phyloP scores from a whole-genome alignment of 2,329 filamentous ascomycete genomes.

The Colletotrichum tropicale region DNA sequence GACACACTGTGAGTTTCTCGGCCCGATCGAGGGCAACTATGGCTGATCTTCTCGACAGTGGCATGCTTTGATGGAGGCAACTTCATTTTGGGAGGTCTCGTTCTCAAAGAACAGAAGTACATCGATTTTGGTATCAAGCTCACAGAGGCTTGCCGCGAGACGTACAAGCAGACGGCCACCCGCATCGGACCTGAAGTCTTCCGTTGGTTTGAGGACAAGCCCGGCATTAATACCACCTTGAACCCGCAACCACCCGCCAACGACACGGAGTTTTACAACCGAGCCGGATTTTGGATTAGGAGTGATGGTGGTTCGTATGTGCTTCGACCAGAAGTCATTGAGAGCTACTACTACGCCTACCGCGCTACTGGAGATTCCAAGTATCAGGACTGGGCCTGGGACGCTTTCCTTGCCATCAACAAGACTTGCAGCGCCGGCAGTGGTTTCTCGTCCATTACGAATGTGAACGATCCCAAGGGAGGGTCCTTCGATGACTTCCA shows the following conservation, averaged over 20 bases:
- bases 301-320: slow-evolving; percentile 59
- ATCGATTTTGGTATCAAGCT: slow-evolving; percentile 76
- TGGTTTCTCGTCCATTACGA: slow-evolving; percentile 68
- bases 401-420: slow-evolving; percentile 74
- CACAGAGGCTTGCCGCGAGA: slow-evolving; percentile 74
- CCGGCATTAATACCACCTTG: slow-evolving; percentile 36
- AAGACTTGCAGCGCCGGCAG: slow-evolving; percentile 64
- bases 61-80: slow-evolving; percentile 87
- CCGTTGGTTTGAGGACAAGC: slow-evolving; percentile 58
- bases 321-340: slow-evolving; percentile 80
- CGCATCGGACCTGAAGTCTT: slow-evolving; percentile 80
- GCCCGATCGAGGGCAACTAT: slow-evolving; percentile 10
- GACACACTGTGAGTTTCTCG: slow-evolving; percentile 49
- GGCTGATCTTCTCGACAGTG: slow-evolving; percentile 52
- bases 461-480: slow-evolving; percentile 70
- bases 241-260: slow-evolving; percentile 46
- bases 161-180: slow-evolving; percentile 71
- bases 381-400: slow-evolving; percentile 87
- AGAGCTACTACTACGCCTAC: slow-evolving; percentile 88
- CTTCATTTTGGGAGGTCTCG: slow-evolving; percentile 80
- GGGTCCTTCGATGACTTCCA: slow-evolving; percentile 72
- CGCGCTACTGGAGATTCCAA: slow-evolving; percentile 75
- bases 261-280: slow-evolving; percentile 64
- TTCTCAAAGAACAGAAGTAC: slow-evolving; percentile 69
- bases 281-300: slow-evolving; percentile 73